These are phyloP conservation scores for Microcyclosporella mali DNA, from an alignment of 2,329 filamentous ascomycete genomes.

Conservation along the genomic window DNA sequence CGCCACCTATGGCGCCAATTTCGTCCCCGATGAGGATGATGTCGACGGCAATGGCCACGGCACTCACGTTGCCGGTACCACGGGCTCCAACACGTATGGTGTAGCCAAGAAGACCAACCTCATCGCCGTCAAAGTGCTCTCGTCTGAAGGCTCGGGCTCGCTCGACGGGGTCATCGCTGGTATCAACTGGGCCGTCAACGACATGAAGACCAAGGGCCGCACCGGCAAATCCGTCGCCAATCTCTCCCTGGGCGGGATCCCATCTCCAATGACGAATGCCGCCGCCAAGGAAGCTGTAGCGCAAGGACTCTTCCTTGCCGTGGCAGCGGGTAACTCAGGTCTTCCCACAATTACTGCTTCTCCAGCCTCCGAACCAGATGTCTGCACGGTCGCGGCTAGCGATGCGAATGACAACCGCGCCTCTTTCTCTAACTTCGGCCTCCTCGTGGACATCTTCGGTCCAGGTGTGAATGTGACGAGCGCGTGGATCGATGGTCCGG, in stretches of 20 bases:
- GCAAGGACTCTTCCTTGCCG: slow-evolving; percentile 37
- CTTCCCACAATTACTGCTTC: slow-evolving; percentile 26
- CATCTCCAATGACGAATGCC: slow-evolving; percentile 33
- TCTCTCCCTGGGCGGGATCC: slow-evolving; percentile 37
- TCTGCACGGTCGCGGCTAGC: slow-evolving; percentile 34
- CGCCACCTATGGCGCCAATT: slow-evolving; percentile 20
- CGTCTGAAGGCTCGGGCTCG: slow-evolving; percentile 40
- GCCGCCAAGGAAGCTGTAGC: slow-evolving; percentile 33
- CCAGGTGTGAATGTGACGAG: slow-evolving; percentile 41
- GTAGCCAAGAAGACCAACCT: slow-evolving; percentile 46
- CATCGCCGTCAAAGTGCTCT: slow-evolving; percentile 47
- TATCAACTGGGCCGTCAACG: slow-evolving; percentile 40
- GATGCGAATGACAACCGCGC: slow-evolving; percentile 30
- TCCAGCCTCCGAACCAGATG: slow-evolving; percentile 30
- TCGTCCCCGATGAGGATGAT: slow-evolving; percentile 16
- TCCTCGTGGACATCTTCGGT: slow-evolving; percentile 36
- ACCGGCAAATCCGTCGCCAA: slow-evolving; percentile 46
- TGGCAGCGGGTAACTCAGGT: slow-evolving; percentile 35
- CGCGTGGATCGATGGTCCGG: slow-evolving; percentile 43
- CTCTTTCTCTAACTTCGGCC: slow-evolving; percentile 37
- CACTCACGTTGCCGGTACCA: slow-evolving; percentile 58
- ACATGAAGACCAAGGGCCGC: slow-evolving; percentile 69
- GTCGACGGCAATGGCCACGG: slow-evolving; percentile 55
- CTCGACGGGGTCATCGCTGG: slow-evolving; percentile 45
- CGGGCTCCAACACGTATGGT: slow-evolving; percentile 55